A percentile compares a stretch with the other conserved stretches of the same genome.
Conservation (phyloP, 306 rosid genomes). For the Inga laurina region DNA sequence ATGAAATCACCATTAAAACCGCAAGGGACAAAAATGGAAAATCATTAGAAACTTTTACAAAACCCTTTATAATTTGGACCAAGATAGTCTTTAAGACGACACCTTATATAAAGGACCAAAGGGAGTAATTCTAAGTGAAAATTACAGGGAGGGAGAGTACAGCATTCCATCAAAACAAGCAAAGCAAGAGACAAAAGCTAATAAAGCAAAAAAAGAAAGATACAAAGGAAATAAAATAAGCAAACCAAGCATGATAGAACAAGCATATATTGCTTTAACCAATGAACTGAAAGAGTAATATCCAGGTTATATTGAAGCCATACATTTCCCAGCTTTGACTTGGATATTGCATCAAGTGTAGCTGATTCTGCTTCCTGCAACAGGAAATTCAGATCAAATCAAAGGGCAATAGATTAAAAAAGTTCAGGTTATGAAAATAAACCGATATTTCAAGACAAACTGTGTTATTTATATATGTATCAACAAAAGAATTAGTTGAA, state of each 20-base stretch:
- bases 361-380: constrained; percentile 93
- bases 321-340: constrained; percentile 88
- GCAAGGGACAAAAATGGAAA: neutral
- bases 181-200: neutral
- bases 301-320: constrained; percentile 37
- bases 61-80: neutral
- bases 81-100: neutral
- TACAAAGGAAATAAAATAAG: neutral
- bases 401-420: constrained; percentile 19
- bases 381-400: constrained; percentile 2
- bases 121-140: neutral
- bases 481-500: neutral
- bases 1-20: neutral
- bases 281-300: constrained; percentile 18
- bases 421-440: constrained; percentile 8
- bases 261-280: constrained; percentile 13
- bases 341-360: constrained; percentile 92
- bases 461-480: constrained; percentile 17
- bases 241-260: neutral
- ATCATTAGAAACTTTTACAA: neutral
- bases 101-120: neutral
- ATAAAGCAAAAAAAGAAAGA: neutral
- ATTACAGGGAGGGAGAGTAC: neutral
- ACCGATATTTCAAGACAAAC: neutral
- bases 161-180: neutral